A percentile compares a stretch with the other conserved stretches of the same genome.
Evolutionary conservation across 2,329 filamentous ascomycete species (phyloP).

Genomic region (Colletotrichum tabaci): DNA sequence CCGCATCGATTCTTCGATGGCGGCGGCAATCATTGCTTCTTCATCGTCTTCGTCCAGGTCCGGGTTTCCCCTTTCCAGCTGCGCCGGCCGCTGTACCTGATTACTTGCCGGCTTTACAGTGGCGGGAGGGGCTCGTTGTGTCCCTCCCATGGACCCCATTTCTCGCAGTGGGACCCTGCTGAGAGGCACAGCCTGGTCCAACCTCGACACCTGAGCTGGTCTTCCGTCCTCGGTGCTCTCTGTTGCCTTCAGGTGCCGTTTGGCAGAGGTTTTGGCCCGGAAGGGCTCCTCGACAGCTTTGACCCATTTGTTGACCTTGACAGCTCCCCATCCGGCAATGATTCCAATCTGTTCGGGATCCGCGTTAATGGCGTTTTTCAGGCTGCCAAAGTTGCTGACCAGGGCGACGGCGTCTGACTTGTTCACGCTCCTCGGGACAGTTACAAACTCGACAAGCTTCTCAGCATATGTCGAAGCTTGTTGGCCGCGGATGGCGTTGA

Average conservation of each 20-base stretch:
- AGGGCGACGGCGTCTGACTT: conserved; percentile 94
- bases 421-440: conserved; percentile 89
- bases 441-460: conserved; percentile 92
- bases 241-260: conserved; percentile 49
- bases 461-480: conserved; percentile 89
- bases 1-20: conserved; percentile 63
- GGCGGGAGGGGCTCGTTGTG: conserved; percentile 45
- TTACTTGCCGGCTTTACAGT: conserved; percentile 32
- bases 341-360: conserved; percentile 86
- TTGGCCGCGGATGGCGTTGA: conserved; percentile 86
- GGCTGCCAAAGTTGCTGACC: conserved; percentile 91
- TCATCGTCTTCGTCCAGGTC: conserved; percentile 62
- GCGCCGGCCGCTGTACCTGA: conserved; percentile 44
- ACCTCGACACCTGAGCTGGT: conserved; percentile 46
- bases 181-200: conserved; percentile 58
- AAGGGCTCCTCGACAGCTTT: conserved; percentile 89
- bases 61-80: conserved; percentile 57
- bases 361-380: conserved; percentile 90
- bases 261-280: conserved; percentile 79
- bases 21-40: conserved; percentile 65
- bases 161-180: conserved; percentile 59
- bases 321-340: conserved; percentile 94
- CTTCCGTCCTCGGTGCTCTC: conserved; percentile 47
- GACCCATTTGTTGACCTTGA: conserved; percentile 92
- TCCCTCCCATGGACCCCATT: conserved; percentile 49